Conservation (phyloP, 2,329 filamentous ascomycete species). For the Neocatenulostroma microsporum region DNA sequence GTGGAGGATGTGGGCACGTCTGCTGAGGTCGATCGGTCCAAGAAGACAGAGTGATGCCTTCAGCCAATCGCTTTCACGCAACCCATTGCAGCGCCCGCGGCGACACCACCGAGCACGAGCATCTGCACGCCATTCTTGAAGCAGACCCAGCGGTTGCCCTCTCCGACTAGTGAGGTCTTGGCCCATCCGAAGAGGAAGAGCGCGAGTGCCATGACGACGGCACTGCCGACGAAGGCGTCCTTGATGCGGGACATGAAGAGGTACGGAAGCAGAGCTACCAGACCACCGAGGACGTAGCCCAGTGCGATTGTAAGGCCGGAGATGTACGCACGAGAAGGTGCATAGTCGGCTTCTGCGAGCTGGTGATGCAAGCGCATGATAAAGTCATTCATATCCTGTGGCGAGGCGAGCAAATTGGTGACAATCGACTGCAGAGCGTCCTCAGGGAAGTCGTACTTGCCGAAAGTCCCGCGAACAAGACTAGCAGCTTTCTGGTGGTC, state of each 20-base stretch:
- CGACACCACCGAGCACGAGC: constrained; percentile 55
- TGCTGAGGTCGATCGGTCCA: not conserved
- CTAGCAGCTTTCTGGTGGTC: constrained; percentile 32
- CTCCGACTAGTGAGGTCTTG: constrained; percentile 50
- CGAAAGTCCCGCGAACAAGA: constrained; percentile 37
- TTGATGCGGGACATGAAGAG: constrained; percentile 44
- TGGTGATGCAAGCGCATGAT: constrained; percentile 43
- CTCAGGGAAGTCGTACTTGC: constrained; percentile 34
- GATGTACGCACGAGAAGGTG: constrained; percentile 35
- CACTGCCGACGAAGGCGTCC: constrained; percentile 51
- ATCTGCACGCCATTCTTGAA: constrained; percentile 57
- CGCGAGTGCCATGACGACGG: constrained; percentile 53
- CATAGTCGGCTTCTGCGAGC: constrained; percentile 37
- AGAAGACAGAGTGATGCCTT: constrained; percentile 6
- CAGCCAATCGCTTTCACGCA: constrained; percentile 51
- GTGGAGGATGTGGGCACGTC: constrained; percentile 53
- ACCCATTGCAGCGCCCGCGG: constrained; percentile 58
- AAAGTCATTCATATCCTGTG: constrained; percentile 37
- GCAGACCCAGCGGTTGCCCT: constrained; percentile 39
- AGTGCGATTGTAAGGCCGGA: constrained; percentile 59
- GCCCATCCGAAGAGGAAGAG: constrained; percentile 58
- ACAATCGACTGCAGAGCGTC: constrained; percentile 20
- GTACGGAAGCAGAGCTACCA: constrained; percentile 65
- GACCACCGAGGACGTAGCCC: constrained; percentile 62
- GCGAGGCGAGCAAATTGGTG: constrained; percentile 11